Evolutionary conservation across 306 rosid genomes (phyloP).

Genomic region (Senna tora): DNA sequence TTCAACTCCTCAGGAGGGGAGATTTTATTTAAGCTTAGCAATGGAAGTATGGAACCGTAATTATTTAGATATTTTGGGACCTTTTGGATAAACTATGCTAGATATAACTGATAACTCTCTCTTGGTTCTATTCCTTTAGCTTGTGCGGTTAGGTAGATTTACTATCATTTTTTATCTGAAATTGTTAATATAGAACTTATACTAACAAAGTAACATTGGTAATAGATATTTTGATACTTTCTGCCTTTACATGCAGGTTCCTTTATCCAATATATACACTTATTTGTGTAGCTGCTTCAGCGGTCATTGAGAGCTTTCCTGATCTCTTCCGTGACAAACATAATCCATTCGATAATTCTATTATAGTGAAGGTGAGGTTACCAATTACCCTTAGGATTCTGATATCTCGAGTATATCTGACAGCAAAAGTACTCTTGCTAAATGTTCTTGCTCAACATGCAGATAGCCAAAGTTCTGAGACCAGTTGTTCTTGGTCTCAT

Average conservation of each 20-base stretch:
- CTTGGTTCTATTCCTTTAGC: conserved; percentile 18
- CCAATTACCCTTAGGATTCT: conserved; percentile 6
- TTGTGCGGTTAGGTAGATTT: conserved; percentile 20
- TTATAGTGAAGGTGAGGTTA: conserved; percentile 60
- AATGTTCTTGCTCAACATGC: conserved; percentile 37
- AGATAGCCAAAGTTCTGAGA: conserved; percentile 80
- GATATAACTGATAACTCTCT: conserved; percentile 2
- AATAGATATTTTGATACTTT: neutral
- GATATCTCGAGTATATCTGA: conserved; percentile 27
- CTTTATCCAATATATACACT: conserved; percentile 98
- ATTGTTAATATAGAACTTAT: conserved; percentile 1
- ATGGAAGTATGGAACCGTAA: conserved; percentile 5
- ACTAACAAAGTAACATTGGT: neutral
- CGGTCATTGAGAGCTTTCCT: conserved; percentile 95
- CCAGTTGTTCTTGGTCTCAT: conserved; percentile 82
- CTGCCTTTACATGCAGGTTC: conserved; percentile 60
- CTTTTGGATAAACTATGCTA: conserved; percentile 10
- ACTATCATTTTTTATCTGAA: neutral
- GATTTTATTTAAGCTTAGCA: neutral
- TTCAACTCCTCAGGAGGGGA: neutral
- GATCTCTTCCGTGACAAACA: conserved; percentile 78
- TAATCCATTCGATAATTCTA: conserved; percentile 47
- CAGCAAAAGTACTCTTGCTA: conserved; percentile 22
- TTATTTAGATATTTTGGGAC: conserved; percentile 8
- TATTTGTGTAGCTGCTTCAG: conserved; percentile 93